Evolutionary conservation across 2,329 filamentous ascomycete genomes (phyloP), one percentile per base, ranked within the genome.

Genomic region (Aureobasidium namibiae): DNA sequence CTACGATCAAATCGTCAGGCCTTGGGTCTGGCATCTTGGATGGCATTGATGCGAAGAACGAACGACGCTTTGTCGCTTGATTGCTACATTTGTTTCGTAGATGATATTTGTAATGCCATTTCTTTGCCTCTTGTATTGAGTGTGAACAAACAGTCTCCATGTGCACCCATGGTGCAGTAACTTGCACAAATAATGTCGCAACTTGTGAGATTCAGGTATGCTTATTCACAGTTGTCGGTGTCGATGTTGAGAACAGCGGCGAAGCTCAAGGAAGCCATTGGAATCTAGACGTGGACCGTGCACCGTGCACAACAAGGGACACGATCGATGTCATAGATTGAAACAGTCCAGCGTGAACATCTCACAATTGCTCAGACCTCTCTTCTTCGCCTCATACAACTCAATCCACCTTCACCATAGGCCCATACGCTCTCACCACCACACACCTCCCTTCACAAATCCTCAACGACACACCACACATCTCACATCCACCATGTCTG

Each of bases 401-500:
- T 16, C 36, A 52, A 41, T 34, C 29, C 50, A 34, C 8, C 38
- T 41, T 10, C 23, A 42, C 16, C 26, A 26, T n/a, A 23, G 38
- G 38, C 26, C 36, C 4, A 39, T 18, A 13, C 23, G 31, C 16
- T 31, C 38, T 33, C 24, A 42, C 50, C 56, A 58, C 45, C 56
- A 58, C 33, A 36, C 38, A 41, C 44, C 44, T n/a, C 14, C 29
- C 31, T 16, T 39, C 39, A 31, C 34, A 56, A 18, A 31, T 33
- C 38, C 21, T 8, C 24, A 52, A 23, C 14, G 38, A 21, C 57
- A 62, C 26, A 56, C 26, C 39, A 41, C 38, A 44, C 38, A 44
- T 29, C n/a, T 56, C 67, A 64, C 62, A 45, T 38, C 56, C 66
- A 64, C 61, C 59, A 70, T 67, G 82, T 80, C 83, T 71, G 90